Evolutionary conservation across 2,329 filamentous ascomycete genomes (phyloP), one percentile per base, ranked within the genome.

Genomic region (Colletotrichum gloeosporioides): DNA sequence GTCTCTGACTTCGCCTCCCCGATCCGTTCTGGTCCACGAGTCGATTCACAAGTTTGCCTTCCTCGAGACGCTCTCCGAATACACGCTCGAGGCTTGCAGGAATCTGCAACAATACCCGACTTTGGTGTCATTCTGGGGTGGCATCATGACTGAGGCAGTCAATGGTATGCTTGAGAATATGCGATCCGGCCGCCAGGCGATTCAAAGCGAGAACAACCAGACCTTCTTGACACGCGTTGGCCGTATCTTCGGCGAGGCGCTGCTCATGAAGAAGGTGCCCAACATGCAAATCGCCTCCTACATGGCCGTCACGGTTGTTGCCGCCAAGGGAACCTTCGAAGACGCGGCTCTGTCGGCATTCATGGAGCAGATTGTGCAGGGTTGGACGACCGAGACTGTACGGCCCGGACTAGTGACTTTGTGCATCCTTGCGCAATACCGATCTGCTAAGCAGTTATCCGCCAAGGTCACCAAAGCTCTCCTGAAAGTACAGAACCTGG

Each of bases 71-170:
- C 88, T 99, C 70, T 98, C 97, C 80, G 88, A 92, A 71, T 95
- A 98, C 85, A 93, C 95, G 15, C 87, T 98, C 32, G 92, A 93
- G 74, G 92, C 95, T 29, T 93, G 95, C 82, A 91, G 92, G 69
- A 88, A 91, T 55, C 91, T 92, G 69, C 93, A 95, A 74, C 93
- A 96, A 70, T 95, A 97, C 80, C 92, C 95, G 53, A 92, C 93
- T 2, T 87, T 98, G 75, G 86, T 98, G 71, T 94, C 95, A 0
- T 98, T 99, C 83, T 99, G 97, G 96, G 95, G 94, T 6, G 94
- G 95, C 62, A 89, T 98, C 68, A 93, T 95, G 83, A 95, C 95
- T 0, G 96, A 99, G 85, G 93, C 96, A 13, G 90, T 98, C 75
- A 94, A 95, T 78, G 93, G 93, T 34, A 95, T 97, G 88, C 86